Evolutionary conservation across 2,329 filamentous ascomycete species (phyloP), one percentile per base, ranked within the genome.

Genomic region (Fusarium tricinctum): DNA sequence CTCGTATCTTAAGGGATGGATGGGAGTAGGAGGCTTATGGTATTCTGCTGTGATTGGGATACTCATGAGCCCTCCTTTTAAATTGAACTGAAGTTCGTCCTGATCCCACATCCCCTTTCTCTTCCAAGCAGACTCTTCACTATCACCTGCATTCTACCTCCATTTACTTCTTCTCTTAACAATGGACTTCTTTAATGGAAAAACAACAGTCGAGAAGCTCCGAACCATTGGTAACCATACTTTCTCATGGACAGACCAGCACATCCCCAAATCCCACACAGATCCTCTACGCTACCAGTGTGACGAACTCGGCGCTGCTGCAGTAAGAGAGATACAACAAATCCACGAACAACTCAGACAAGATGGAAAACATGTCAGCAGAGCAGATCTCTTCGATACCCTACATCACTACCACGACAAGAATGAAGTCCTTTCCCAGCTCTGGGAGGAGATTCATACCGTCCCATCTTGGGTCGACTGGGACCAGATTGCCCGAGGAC

Each of bases 381-480:
- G 60, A 46, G 6, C 39, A 32, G 60, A 63, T 12, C 17, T 63
- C 9, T 63, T 63, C 4, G 60, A 63, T 32, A 63, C 58, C 4
- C 33, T 63, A 3, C 38, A 44, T 35, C 60, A 22, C 2, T 39
- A 63, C 4, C 58, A 63, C 1, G 13, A 8, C 5, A 40, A 57
- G 35, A 54, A 48, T 17, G 20, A n/a, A 12, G 39, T 32, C 6
- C 60, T 63, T 4, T 63, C 60, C 6, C 44, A 63, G 19, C 47
- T 70, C 13, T 69, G 67, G 66, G 32, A 46, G 3, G 80, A 90
- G 65, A 80, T 89, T 28, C 86, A 87, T 49, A 85, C 81, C 0
- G 81, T 91, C 5, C 89, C 89, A 0, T 80, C 83, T 0, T 91
- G 89, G 88, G 89, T 91, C 0, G 85, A 91, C 65, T 92, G 89